Percentiles rank a stretch among this genome's conserved stretches.
phyloP scores from a whole-genome alignment of 2,329 filamentous ascomycete species.

The Magnaporthiopsis poae region DNA sequence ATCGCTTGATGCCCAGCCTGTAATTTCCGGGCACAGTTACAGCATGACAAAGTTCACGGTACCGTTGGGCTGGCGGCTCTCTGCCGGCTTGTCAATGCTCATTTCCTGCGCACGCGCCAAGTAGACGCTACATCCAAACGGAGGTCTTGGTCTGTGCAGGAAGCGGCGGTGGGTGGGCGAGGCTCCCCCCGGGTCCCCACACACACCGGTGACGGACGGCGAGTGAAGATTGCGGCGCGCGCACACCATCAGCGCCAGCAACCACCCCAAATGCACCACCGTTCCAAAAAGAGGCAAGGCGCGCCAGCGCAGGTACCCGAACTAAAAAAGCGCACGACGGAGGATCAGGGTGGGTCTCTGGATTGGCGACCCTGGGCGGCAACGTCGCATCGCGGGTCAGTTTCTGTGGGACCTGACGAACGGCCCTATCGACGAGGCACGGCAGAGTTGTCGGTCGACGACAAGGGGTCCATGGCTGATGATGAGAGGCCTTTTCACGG shows the following conservation, averaged over 20 bases:
- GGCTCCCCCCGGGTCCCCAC: background rate
- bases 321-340: background rate
- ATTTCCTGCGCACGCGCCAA: background rate
- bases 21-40: background rate
- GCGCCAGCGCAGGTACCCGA: background rate
- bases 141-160: background rate
- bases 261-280: background rate
- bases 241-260: background rate
- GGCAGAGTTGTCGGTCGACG: no score
- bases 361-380: background rate
- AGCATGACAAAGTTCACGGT: background rate
- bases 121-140: background rate
- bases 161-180: no score
- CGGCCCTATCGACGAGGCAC: background rate
- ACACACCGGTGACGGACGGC: no score
- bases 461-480: no score
- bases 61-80: background rate
- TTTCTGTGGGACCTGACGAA: background rate
- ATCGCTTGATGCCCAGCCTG: background rate
- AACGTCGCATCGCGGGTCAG: background rate
- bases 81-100: background rate
- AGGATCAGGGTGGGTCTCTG: background rate
- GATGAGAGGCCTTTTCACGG: no score
- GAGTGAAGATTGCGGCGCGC: background rate
- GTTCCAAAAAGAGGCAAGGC: background rate